Evolutionary conservation across 2,329 filamentous ascomycete species (phyloP), one percentile per base, ranked within the genome.

Genomic region (Aspergillus ustus): DNA sequence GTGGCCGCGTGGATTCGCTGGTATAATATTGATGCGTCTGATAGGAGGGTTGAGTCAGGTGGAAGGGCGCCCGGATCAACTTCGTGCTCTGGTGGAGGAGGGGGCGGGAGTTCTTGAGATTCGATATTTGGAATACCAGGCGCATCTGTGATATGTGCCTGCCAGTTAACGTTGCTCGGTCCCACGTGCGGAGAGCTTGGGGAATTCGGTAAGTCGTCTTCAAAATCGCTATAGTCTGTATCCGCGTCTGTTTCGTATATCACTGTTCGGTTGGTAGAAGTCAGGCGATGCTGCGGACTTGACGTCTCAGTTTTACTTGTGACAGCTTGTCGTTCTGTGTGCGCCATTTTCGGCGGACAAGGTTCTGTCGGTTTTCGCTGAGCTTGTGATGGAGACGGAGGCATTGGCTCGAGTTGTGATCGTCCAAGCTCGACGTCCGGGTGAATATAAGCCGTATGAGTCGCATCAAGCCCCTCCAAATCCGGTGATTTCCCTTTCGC

Each of bases 191-290:
- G 62, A 28, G 64, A 62, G 20, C 59, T 60, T 31, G 66, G 56
- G 40, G 46, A 50, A 50, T 65, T 59, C 3, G 68, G 60, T 17
- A 58, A 53, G 7, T 66, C 66, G 44, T 73, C 65, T n/a, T 73
- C 65, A 17, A 66, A 58, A 8, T 76, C 75, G 25, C 68, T 71
- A 29, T 72, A 70, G 15, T 78, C 74, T 13, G 73, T 69, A n/a
- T 79, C 77, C 2, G 70, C 76, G 64, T 79, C 78, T 2, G 78
- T 80, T 56, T 79, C 78, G 65, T 79, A 79, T 15, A 80, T 64
- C n/a, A 80, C 71, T 2, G 69, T 75, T 52, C 70, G 71, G 43
- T 72, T 68, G 15, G 63, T 67, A 40, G 65, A 65, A 7, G 58
- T 58, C 3, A n/a, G 20, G 8, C 34, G 31, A 7, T 54, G 46